Base-by-base conservation (phyloP, 192 early-diverging fungal genomes). In the Backusella sp. region DNA sequence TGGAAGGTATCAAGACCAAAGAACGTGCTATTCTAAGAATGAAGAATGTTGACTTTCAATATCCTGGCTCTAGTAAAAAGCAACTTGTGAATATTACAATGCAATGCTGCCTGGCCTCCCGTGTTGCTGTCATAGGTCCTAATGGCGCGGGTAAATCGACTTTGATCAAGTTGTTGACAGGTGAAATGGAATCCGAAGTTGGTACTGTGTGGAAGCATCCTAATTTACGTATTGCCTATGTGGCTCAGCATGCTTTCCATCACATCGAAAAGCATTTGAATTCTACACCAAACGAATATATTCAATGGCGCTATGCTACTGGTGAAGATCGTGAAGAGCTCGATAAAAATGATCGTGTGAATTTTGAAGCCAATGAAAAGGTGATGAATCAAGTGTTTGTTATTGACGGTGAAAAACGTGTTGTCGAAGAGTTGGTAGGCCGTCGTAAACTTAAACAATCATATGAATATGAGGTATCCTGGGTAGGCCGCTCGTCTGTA, bases 161-260 rank as follows among this genome's bases (percentile, higher is more conserved):
- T 11, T 85, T 80, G 87, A 87, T 87, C 44, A 92, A 93, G 84
- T 82, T 95, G 26, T 86, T 95, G 77, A 90, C 92, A 34, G 94
- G 93, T 68, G 93, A 95, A 81, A 84, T 91, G 35, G 87, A 90
- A 73, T 90, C 94, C 30, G 85, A 87, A 62, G 80, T 80, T 36
- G 94, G 94, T 77, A 85, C 85, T 62, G 94, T 95, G 62, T 92
- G 91, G 87, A 90, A 92, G 83, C 93, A 94, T 82, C 94, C 93
- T 77, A 93, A 93, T 84, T 83, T 95, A 30, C 91, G 94, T 86
- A 89, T 95, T 80, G 93, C 93, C 49, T 94, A 94, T 82, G 93
- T 95, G 68, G 92, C 93, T 52, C 94, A 95, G 81, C 93, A 95
- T 80, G 92, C 93, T 70, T 93, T 95, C 91, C 91, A 95, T 80